These are phyloP conservation scores for Tricholoma flavovirens DNA, from an alignment of 768 basidiomycete species.

Conservation along the genomic window DNA sequence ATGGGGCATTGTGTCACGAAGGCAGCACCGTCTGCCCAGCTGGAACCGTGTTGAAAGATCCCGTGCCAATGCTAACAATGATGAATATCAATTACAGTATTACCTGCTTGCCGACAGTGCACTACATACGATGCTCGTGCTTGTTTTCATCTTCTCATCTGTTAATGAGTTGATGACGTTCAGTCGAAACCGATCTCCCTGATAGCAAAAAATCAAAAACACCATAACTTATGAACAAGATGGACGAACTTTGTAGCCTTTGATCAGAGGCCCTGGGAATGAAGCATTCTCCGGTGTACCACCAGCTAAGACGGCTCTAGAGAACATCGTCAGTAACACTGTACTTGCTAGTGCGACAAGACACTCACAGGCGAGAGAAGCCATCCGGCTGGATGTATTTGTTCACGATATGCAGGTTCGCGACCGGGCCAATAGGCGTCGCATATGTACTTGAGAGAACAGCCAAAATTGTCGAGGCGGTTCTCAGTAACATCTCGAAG, in stretches of 20 bases:
- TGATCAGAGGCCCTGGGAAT: conserved; percentile 1
- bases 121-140: conserved; percentile 15
- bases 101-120: neutral
- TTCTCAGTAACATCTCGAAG: too few relatives aligned
- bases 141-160: conserved; percentile 22
- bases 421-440: neutral
- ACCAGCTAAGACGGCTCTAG: conserved; percentile 1
- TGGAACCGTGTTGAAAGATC: conserved; percentile 29
- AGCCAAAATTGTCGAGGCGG: too few relatives aligned
- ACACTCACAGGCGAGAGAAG: neutral
- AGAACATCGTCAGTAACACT: neutral
- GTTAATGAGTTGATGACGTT: conserved; percentile 5
- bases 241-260: neutral
- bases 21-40: conserved; percentile 33
- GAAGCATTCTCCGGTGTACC: neutral
- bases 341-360: neutral
- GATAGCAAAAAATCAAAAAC: neutral
- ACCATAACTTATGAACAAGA: neutral
- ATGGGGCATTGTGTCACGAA: conserved; percentile 36
- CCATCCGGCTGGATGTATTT: neutral
- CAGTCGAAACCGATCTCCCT: neutral
- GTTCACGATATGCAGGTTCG: neutral
- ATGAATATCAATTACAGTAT: neutral
- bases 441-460: neutral
- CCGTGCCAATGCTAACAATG: conserved; percentile 38